A percentile compares a stretch with the other conserved stretches of the same genome.
Evolutionary conservation across 164 flowering plant species (phyloP).

Genomic region (Berberis vulgaris): DNA sequence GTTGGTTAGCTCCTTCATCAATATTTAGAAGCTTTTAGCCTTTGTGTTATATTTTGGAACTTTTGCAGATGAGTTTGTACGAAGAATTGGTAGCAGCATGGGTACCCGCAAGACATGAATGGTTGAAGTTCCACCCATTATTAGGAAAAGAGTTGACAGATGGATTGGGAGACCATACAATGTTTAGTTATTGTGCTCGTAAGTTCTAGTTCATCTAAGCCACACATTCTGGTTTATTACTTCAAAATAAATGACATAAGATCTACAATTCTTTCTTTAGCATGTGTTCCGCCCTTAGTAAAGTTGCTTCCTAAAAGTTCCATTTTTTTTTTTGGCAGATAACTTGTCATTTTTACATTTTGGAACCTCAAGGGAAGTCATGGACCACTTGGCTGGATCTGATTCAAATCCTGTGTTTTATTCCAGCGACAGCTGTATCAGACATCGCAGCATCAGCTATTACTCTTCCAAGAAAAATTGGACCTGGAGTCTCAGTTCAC

Average conservation of each 20-base stretch:
- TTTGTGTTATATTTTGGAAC: conserved; percentile 2
- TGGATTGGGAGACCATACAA: conserved; percentile 60
- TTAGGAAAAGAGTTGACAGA: conserved; percentile 61
- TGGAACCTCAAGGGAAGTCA: conserved; percentile 93
- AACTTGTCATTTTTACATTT: conserved; percentile 85
- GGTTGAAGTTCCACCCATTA: conserved; percentile 63
- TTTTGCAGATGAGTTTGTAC: conserved; percentile 86
- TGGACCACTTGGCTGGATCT: conserved; percentile 80
- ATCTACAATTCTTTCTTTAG: no score
- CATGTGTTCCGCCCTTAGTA: no score
- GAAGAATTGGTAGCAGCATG: conserved; percentile 98
- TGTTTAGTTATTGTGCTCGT: conserved; percentile 97
- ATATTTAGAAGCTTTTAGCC: no score
- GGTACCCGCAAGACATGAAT: conserved; percentile 95
- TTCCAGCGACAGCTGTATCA: conserved; percentile 88
- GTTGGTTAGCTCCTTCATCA: no score
- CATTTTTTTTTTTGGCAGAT: conserved; percentile 41
- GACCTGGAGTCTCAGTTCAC: conserved; percentile 56
- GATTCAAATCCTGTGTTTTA: conserved; percentile 61
- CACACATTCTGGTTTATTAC: no score
- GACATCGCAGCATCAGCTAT: conserved; percentile 87
- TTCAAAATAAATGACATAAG: no score
- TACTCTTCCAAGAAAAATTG: conserved; percentile 78
- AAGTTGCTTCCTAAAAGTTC: not conserved
- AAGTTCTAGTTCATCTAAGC: conserved; percentile 21